phyloP scores from a whole-genome alignment of 257 asterid species.

The Anisodus tanguticus region DNA sequence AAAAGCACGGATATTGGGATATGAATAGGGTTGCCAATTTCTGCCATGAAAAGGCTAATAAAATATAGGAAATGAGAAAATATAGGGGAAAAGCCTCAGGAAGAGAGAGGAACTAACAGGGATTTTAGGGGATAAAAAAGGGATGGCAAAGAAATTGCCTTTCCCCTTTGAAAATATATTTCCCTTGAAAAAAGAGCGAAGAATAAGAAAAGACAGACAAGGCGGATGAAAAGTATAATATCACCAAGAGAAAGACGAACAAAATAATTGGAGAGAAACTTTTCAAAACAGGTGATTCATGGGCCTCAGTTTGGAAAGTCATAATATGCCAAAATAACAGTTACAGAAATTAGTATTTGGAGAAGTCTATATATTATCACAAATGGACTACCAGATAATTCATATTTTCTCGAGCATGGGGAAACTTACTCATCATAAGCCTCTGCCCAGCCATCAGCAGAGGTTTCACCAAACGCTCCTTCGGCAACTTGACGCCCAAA shows the following conservation, averaged over 20 bases:
- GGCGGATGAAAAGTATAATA: background rate
- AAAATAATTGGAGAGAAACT: background rate
- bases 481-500: conserved; percentile 91
- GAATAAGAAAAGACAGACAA: background rate
- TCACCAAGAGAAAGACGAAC: background rate
- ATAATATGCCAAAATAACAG: background rate
- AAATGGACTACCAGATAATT: conserved; percentile 4
- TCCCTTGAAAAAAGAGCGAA: background rate
- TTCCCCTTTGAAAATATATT: background rate
- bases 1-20: background rate
- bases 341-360: background rate
- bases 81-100: background rate
- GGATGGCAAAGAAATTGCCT: background rate
- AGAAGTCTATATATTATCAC: background rate
- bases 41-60: background rate
- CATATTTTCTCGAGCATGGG: background rate
- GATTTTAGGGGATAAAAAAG: background rate
- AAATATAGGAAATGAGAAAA: background rate
- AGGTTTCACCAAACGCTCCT: conserved; percentile 73
- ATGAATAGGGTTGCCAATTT: background rate
- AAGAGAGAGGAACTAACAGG: background rate
- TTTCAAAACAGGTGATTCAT: background rate
- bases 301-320: background rate
- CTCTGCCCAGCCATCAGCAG: conserved; percentile 89
- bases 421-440: conserved; percentile 92